phyloP scores from a whole-genome alignment of 768 basidiomycete species.

The Lyophyllum decastes region DNA sequence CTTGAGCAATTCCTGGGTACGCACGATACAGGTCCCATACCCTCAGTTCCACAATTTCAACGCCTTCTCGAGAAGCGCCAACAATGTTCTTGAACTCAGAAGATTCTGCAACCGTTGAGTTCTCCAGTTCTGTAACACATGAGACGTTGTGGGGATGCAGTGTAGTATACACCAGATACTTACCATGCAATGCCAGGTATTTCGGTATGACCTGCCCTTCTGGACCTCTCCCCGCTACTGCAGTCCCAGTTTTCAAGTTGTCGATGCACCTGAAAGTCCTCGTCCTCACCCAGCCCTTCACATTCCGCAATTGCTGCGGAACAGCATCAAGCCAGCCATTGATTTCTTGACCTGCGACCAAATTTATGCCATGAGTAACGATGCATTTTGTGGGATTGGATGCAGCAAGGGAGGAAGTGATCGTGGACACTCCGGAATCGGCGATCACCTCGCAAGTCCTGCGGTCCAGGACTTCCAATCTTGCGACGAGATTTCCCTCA shows the following conservation, averaged over 20 bases:
- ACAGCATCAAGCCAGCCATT: slow-evolving; percentile 26
- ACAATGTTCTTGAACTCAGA: slow-evolving; percentile 12
- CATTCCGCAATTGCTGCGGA: slow-evolving; percentile 14
- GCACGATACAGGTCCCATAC: slow-evolving; percentile 48
- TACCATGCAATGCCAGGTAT: slow-evolving; percentile 45
- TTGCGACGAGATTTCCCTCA: slow-evolving; percentile 40
- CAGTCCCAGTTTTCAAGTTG: slow-evolving; percentile 36
- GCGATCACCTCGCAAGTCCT: slow-evolving; percentile 35
- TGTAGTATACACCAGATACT: slow-evolving; percentile 2
- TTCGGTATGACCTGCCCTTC: slow-evolving; percentile 34
- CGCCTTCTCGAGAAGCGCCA: slow-evolving; percentile 12
- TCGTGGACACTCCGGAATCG: slow-evolving; percentile 33
- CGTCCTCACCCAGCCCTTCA: slow-evolving; percentile 40
- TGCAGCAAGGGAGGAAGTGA: slow-evolving; percentile 33
- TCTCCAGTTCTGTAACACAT: slow-evolving; percentile 20
- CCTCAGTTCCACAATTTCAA: slow-evolving; percentile 27
- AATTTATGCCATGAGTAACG: slow-evolving; percentile 32
- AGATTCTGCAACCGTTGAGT: slow-evolving; percentile 12
- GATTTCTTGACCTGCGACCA: slow-evolving; percentile 13
- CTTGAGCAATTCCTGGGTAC: slow-evolving; percentile 47
- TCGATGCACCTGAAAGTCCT: slow-evolving; percentile 42
- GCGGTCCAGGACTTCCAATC: slow-evolving; percentile 46
- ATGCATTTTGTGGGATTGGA: slow-evolving; percentile 29
- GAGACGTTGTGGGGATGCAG: background rate
- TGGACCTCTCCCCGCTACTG: slow-evolving; percentile 19